Evolutionary conservation across 495 filamentous ascomycete species (phyloP).

Genomic region (Tuber calosporum): DNA sequence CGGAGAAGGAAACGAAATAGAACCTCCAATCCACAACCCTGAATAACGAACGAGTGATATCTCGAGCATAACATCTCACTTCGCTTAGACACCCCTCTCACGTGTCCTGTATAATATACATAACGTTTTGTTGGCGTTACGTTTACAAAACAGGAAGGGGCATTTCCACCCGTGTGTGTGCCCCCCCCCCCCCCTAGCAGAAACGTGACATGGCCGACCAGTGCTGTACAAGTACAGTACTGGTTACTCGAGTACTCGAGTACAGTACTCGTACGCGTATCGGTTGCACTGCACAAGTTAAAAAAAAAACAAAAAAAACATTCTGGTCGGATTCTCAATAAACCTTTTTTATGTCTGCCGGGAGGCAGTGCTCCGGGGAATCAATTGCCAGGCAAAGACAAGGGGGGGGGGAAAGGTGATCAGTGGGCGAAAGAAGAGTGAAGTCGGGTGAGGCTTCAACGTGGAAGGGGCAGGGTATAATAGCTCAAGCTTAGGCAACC

Average conservation of each 20-base stretch:
- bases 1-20: too few species aligned
- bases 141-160: neutral
- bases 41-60: neutral
- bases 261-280: too few species aligned
- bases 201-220: conserved; percentile 1
- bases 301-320: too few species aligned
- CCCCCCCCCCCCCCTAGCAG: too few species aligned
- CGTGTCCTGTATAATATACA: neutral
- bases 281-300: too few species aligned
- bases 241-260: neutral
- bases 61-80: neutral
- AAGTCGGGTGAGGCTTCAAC: neutral
- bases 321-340: neutral
- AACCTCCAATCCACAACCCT: too few species aligned
- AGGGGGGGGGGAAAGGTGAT: neutral
- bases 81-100: neutral
- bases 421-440: neutral
- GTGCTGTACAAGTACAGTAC: too few species aligned
- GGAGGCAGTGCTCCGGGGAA: neutral
- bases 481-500: neutral
- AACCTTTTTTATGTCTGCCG: neutral
- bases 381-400: too few species aligned
- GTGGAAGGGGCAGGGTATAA: neutral
- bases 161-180: neutral
- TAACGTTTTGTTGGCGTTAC: neutral